phyloP scores from a whole-genome alignment of 257 asterid species.

The Solanum microdontum region DNA sequence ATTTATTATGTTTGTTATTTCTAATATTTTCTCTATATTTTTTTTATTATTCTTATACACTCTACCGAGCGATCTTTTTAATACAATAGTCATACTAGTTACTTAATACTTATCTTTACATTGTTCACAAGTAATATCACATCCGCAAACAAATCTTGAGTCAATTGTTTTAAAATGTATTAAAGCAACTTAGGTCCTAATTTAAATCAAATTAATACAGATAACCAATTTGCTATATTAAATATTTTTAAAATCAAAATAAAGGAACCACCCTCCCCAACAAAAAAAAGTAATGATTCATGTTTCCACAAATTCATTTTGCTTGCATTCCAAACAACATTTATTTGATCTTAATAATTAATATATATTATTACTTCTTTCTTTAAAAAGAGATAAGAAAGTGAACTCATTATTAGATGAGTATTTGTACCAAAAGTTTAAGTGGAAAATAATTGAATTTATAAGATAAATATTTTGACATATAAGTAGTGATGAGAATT shows the following conservation, averaged over 20 bases:
- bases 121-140: too few relatives aligned
- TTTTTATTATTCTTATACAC: too few relatives aligned
- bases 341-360: neutral
- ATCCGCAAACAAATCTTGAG: too few relatives aligned
- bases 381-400: neutral
- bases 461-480: neutral
- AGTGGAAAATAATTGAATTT: neutral
- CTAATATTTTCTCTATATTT: too few relatives aligned
- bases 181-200: neutral
- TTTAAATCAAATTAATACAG: neutral
- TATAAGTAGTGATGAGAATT: neutral
- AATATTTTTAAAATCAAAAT: too few relatives aligned
- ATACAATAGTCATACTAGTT: too few relatives aligned
- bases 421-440: neutral
- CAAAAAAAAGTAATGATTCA: neutral
- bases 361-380: neutral
- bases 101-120: too few relatives aligned
- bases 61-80: too few relatives aligned
- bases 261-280: neutral
- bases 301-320: neutral
- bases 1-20: too few relatives aligned
- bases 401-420: neutral
- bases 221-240: neutral
- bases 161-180: too few relatives aligned
- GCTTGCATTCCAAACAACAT: neutral